phyloP scores from a whole-genome alignment of 176 grass and related monocot genomes.

The Typha latifolia region DNA sequence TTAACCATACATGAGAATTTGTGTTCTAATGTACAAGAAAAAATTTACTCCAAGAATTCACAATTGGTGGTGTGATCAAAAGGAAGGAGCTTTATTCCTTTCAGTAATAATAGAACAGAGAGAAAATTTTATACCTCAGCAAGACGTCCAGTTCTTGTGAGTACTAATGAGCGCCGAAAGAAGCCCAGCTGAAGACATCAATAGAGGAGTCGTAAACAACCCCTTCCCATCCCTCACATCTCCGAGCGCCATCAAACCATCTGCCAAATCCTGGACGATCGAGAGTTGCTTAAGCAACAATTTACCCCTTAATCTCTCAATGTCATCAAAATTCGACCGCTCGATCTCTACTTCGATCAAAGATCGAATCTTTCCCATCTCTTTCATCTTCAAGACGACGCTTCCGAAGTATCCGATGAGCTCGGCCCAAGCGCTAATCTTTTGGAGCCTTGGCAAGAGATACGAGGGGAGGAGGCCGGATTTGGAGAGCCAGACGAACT shows the following conservation, averaged over 20 bases:
- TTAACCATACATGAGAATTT: background rate
- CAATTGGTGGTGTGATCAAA: background rate
- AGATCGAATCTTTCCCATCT: conserved; percentile 11
- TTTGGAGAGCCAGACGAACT: conserved; percentile 28
- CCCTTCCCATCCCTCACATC: conserved; percentile 26
- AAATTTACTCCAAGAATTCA: background rate
- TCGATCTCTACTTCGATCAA: background rate
- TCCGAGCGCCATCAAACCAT: conserved; percentile 20
- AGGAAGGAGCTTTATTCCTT: conserved; percentile 2
- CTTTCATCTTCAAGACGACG: conserved; percentile 12
- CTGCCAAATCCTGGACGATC: conserved; percentile 17
- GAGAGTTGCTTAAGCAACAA: conserved; percentile 19
- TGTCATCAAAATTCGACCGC: conserved; percentile 1
- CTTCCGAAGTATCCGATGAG: conserved; percentile 19
- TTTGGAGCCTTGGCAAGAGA: conserved; percentile 13
- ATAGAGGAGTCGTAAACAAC: conserved; percentile 9
- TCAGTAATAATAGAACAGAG: background rate
- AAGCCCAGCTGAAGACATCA: conserved; percentile 24
- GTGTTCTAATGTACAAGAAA: background rate
- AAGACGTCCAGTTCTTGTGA: conserved; percentile 26
- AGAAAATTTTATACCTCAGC: conserved; percentile 1
- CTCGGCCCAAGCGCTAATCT: conserved; percentile 23
- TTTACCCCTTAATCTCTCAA: conserved; percentile 16
- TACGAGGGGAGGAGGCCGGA: conserved; percentile 15
- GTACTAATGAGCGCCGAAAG: conserved; percentile 26